Percentiles rank a stretch among this genome's conserved stretches.
Conservation (phyloP, 345 rosid species). For the Citrus medica region DNA sequence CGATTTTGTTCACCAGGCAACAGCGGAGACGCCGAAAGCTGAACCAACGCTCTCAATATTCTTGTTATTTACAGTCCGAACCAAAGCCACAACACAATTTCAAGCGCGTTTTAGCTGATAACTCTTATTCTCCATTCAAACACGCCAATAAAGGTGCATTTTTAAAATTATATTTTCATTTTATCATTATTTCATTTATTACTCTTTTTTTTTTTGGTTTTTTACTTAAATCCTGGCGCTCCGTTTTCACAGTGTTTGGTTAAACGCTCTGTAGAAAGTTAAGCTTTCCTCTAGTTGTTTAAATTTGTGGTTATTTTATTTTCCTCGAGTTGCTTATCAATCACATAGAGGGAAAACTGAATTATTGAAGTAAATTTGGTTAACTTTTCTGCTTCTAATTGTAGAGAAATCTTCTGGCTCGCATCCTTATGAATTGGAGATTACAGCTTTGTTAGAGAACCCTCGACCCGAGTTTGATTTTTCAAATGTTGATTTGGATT, state of each 20-base stretch:
- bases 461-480: constrained; percentile 35
- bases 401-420: constrained; percentile 40
- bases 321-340: background rate
- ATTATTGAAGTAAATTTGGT: background rate
- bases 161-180: background rate
- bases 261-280: background rate
- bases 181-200: background rate
- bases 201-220: background rate
- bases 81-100: constrained; percentile 63
- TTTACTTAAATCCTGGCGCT: background rate
- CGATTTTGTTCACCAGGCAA: constrained; percentile 42
- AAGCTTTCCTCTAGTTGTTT: background rate
- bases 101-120: constrained; percentile 80
- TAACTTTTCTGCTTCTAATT: constrained; percentile 14
- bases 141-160: constrained; percentile 46
- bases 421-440: constrained; percentile 72
- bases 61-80: constrained; percentile 72
- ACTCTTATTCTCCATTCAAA: constrained; percentile 75
- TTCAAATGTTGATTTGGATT: constrained; percentile 22
- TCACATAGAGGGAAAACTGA: background rate
- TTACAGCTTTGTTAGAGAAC: constrained; percentile 49
- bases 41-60: constrained; percentile 20
- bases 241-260: background rate
- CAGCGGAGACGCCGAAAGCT: constrained; percentile 43
- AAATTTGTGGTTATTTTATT: background rate